Conservation (phyloP, 345 rosid genomes). For the Eucalyptus cladocalyx region DNA sequence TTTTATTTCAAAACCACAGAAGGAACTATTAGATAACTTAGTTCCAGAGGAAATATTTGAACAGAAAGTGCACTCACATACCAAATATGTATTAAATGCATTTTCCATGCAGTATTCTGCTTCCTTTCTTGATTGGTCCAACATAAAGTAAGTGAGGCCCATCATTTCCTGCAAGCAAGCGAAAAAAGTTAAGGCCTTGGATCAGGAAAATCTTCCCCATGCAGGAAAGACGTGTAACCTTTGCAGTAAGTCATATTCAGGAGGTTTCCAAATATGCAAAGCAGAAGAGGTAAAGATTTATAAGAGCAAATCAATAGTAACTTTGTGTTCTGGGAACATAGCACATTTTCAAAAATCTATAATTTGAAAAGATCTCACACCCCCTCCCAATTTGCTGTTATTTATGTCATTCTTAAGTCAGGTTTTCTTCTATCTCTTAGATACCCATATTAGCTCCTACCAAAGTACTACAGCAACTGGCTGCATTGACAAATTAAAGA, state of each 20-base stretch:
- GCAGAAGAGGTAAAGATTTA: background rate
- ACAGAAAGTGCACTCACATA: conserved; percentile 16
- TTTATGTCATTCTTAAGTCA: background rate
- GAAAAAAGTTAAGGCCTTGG: background rate
- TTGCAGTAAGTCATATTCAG: background rate
- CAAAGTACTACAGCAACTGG: background rate
- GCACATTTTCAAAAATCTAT: background rate
- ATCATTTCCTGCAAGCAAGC: conserved; percentile 75
- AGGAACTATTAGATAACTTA: background rate
- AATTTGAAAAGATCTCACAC: background rate
- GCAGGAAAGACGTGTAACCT: background rate
- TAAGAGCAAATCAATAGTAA: background rate
- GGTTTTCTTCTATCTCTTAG: background rate
- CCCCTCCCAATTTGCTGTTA: background rate
- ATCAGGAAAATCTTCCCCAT: background rate
- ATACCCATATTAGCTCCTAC: background rate
- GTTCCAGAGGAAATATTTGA: background rate
- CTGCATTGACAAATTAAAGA: background rate
- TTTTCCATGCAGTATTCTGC: conserved; percentile 98
- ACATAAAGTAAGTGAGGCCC: conserved; percentile 84
- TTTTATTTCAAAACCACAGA: background rate
- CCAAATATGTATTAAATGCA: conserved; percentile 83
- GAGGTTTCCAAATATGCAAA: background rate
- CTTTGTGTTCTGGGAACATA: background rate
- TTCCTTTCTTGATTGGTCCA: conserved; percentile 94